These are phyloP conservation scores for Metroxylon sagu DNA, from an alignment of 176 grass and related monocot genomes.

Conservation along the genomic window DNA sequence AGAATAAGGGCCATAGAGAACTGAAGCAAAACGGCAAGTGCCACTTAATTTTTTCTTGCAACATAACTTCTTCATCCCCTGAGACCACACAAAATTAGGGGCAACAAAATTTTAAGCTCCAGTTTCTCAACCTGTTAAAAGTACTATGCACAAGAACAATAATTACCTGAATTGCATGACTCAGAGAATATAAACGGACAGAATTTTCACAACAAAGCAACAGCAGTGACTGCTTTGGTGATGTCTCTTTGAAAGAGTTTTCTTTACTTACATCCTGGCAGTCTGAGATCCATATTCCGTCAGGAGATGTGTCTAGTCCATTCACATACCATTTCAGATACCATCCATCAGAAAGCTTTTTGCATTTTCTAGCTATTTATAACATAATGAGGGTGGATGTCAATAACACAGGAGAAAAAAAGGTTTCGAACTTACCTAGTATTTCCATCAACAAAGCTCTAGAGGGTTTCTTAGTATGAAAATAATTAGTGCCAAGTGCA, in stretches of 20 bases:
- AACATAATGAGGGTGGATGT: no score
- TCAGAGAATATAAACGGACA: conserved; percentile 62
- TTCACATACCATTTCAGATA: neutral
- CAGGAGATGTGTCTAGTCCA: conserved; percentile 28
- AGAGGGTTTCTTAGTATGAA: conserved; percentile 71
- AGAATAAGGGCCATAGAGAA: conserved; percentile 50
- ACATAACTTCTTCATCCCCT: conserved; percentile 81
- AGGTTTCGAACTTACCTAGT: conserved; percentile 36
- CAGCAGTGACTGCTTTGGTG: conserved; percentile 46
- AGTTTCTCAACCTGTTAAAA: neutral
- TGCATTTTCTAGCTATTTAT: no score
- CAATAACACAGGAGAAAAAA: neutral
- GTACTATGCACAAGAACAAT: no score
- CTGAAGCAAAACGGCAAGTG: conserved; percentile 59
- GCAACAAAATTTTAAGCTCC: neutral
- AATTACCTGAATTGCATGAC: conserved; percentile 72
- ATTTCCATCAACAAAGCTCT: conserved; percentile 69
- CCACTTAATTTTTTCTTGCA: conserved; percentile 64
- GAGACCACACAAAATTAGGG: neutral
- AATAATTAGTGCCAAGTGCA: conserved; percentile 46
- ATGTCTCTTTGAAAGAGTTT: conserved; percentile 19
- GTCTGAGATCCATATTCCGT: conserved; percentile 22
- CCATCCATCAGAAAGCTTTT: no score
- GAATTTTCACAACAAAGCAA: conserved; percentile 93
- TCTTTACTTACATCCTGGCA: conserved; percentile 21